phyloP scores from a whole-genome alignment of 768 basidiomycete species.

The Hemileccinum rubropunctum region DNA sequence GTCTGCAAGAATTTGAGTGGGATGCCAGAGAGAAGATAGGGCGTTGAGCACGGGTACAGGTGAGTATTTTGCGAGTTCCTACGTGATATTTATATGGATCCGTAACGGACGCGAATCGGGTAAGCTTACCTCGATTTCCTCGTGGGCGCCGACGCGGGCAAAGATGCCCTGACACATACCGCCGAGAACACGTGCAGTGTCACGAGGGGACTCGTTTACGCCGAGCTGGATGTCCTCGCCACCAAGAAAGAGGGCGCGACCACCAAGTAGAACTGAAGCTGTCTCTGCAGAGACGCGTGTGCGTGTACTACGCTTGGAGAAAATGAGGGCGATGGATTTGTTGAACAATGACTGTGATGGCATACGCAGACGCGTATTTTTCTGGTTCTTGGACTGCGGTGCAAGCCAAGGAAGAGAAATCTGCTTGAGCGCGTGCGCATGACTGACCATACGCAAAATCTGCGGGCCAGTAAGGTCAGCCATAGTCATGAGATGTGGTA shows the following conservation, averaged over 20 bases:
- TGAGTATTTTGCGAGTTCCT: conserved; percentile 90
- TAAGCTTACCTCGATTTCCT: conserved; percentile 79
- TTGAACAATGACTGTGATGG: conserved; percentile 75
- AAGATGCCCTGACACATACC: conserved; percentile 98
- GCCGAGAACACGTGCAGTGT: conserved; percentile 85
- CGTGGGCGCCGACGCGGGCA: conserved; percentile 90
- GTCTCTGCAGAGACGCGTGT: conserved; percentile 91
- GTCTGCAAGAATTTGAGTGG: conserved; percentile 93
- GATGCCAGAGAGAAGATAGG: conserved; percentile 93
- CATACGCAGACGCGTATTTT: conserved; percentile 44
- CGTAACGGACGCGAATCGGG: not conserved
- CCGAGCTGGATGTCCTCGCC: conserved; percentile 91
- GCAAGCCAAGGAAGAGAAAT: conserved; percentile 63
- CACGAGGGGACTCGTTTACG: conserved; percentile 85
- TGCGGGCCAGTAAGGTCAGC: conserved; percentile 82
- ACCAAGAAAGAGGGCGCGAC: conserved; percentile 87
- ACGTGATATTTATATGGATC: not conserved
- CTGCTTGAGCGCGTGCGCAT: conserved; percentile 65
- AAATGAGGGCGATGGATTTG: conserved; percentile 86
- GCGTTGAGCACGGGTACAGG: conserved; percentile 96
- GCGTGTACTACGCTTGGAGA: conserved; percentile 91
- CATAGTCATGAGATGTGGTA: conserved; percentile 81
- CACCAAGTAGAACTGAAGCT: conserved; percentile 73
- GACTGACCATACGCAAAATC: conserved; percentile 61
- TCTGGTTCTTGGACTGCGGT: conserved; percentile 40